Evolutionary conservation across 805 yeast species (phyloP), one percentile per base, ranked within the genome.

Genomic region (Suhomyces emberorum): DNA sequence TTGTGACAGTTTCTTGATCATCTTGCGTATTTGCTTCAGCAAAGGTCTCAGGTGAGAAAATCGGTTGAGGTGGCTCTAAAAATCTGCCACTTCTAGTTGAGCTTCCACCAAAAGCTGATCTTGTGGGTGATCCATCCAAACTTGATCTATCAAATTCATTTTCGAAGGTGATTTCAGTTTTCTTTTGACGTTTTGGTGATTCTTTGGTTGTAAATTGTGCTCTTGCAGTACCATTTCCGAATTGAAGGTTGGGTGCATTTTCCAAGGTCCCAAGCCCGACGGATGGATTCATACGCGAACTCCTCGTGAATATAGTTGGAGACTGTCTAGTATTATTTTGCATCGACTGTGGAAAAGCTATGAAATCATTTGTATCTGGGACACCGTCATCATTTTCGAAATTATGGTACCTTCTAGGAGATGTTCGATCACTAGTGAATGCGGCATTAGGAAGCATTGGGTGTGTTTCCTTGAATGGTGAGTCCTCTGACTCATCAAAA

Each of bases 141-240:
- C 50, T 41, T 1, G 49, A 38, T 15, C 51, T 54, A 11, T 57
- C 63, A 23, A 45, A 50, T 7, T 48, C 53, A 12, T 60, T 65
- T 19, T 69, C 63, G 32, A 80, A 69, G 10, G 74, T 59, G 3
- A 79, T 63, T 4, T 80, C 69, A 3, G 69, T 67, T 26, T 71
- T 55, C 26, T 63, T 66, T 28, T 70, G 70, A 54, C 88, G 74
- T 38, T 69, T 74, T 22, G 95, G 93, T 0, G 95, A 81, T 55
- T 85, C 89, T 46, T 77, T 61, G 36, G 76, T 64, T 3, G 93
- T 81, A 49, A 73, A 82, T 34, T 72, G 75, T 28, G 86, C 80
- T 59, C 95, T 70, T 7, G 83, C 77, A 6, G 85, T 36, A 3
- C 44, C 49, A 16, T 32, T 32, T 29, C 34, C 41, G 23, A 16